Evolutionary conservation across 1,284 basidiomycete species (phyloP), one percentile per base, ranked within the genome.

Genomic region (Tylopilus sp.): DNA sequence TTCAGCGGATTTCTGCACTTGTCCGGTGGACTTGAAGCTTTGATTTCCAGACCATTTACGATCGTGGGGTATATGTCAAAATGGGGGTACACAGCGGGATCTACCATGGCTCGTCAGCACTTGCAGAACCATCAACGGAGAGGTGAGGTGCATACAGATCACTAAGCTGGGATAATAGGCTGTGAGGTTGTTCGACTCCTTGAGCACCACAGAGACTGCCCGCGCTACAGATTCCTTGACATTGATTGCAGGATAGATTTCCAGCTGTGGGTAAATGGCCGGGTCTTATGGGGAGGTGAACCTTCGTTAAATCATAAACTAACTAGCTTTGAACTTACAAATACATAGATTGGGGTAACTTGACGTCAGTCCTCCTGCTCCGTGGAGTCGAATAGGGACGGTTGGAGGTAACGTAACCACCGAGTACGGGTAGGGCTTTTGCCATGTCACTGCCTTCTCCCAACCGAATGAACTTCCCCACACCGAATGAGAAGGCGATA

Each of bases 51-150:
- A 18, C 54, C 24, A 24, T 58, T 52, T 2, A 52, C 29, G 32
- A 58, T 47, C 12, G 58, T 36, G 29, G 85, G 84, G 66, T 86
- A 87, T 38, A 87, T 67, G 53, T 83, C 81, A 44, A 88, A 76
- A 69, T 80, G 70, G 29, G 86, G 86, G 70, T 87, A 87, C 29
- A 81, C 78, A 8, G 80, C 62, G 8, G 77, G 75, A 72, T 84
- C 86, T 84, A 62, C 32, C 58, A 60, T 9, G 32, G 24, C n/a
- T 56, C 33, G 60, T 79, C 51, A 76, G 69, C 52, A 22, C 58
- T 41, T 60, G 49, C 51, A 63, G 36, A 44, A 51, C 15, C 33
- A 58, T 49, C 51, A 44, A 59, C 47, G 18, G 39, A 19, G 16
- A 57, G 10, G 24, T 32, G 16, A 57, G 10, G 24, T 32, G 15